Evolutionary conservation across 805 yeast genomes (phyloP).

Genomic region (Ogataea ganodermae): DNA sequence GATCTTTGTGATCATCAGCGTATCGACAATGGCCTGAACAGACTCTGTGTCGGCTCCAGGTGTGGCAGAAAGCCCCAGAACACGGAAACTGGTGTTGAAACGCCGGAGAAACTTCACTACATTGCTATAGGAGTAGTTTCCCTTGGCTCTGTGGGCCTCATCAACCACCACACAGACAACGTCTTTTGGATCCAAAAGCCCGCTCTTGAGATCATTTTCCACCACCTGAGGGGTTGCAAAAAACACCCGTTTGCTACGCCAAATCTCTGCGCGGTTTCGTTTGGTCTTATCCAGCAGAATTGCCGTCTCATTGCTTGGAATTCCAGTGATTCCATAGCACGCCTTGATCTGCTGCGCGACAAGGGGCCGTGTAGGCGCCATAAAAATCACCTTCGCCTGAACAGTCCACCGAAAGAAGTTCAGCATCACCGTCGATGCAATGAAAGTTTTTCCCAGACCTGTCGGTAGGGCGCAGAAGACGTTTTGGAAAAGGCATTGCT

Average conservation of each 20-base stretch:
- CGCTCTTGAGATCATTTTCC: conserved; percentile 80
- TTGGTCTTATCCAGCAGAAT: conserved; percentile 60
- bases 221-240: conserved; percentile 97
- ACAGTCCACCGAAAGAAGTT: conserved; percentile 88
- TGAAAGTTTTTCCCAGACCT: conserved; percentile 95
- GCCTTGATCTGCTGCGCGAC: conserved; percentile 97
- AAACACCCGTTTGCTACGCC: conserved; percentile 77
- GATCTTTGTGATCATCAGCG: conserved; percentile 69
- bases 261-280: conserved; percentile 68
- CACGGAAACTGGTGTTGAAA: conserved; percentile 66
- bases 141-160: conserved; percentile 94
- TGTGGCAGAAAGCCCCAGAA: conserved; percentile 91
- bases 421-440: conserved; percentile 91
- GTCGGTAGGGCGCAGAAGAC: conserved; percentile 91
- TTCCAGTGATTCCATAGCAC: conserved; percentile 83
- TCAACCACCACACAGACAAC: conserved; percentile 81
- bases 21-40: conserved; percentile 80
- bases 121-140: conserved; percentile 84
- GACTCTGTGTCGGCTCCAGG: conserved; percentile 89
- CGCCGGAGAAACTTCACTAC: conserved; percentile 69
- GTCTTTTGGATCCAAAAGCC: conserved; percentile 72
- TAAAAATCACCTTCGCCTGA: conserved; percentile 76
- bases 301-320: conserved; percentile 75
- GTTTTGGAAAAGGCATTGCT: conserved; percentile 70
- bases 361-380: conserved; percentile 96